Conservation (phyloP, 1,139 yeast species). For the Kodamaea ohmeri region DNA sequence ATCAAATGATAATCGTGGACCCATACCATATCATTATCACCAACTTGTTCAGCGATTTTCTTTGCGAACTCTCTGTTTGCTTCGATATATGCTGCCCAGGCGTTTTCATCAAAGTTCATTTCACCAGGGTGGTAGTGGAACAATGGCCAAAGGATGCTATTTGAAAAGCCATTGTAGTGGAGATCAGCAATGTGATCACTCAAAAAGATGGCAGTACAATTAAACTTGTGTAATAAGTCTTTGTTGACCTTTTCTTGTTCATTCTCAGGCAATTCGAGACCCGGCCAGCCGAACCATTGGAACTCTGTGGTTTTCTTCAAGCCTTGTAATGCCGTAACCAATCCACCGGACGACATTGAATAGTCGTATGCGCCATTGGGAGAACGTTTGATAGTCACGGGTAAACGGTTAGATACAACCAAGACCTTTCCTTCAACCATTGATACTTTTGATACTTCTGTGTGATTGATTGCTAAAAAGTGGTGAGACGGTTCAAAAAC, state of each 20-base stretch:
- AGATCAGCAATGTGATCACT: conserved; percentile 88
- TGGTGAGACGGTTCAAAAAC: too few relatives aligned
- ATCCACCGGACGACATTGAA: conserved; percentile 94
- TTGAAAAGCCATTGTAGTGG: conserved; percentile 95
- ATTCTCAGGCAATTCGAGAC: conserved; percentile 76
- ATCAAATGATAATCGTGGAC: conserved; percentile 96
- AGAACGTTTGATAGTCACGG: conserved; percentile 82
- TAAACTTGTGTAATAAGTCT: conserved; percentile 74
- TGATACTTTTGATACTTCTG: not conserved
- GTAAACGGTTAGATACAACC: conserved; percentile 92
- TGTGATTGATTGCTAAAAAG: not conserved
- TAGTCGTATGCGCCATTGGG: conserved; percentile 58
- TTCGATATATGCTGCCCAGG: conserved; percentile 97
- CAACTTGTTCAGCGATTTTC: conserved; percentile 65
- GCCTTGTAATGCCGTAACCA: conserved; percentile 94
- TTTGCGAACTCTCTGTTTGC: conserved; percentile 85
- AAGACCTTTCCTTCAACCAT: conserved; percentile 62
- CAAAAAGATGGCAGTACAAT: conserved; percentile 86
- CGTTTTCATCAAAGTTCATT: conserved; percentile 95
- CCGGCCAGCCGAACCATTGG: conserved; percentile 99
- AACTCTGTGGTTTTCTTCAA: conserved; percentile 79
- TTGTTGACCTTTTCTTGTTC: conserved; percentile 68
- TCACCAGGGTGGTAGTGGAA: conserved; percentile 99
- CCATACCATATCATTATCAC: conserved; percentile 91
- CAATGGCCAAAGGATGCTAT: conserved; percentile 91